Conservation (phyloP, 306 rosid genomes). For the Lablab purpureus region DNA sequence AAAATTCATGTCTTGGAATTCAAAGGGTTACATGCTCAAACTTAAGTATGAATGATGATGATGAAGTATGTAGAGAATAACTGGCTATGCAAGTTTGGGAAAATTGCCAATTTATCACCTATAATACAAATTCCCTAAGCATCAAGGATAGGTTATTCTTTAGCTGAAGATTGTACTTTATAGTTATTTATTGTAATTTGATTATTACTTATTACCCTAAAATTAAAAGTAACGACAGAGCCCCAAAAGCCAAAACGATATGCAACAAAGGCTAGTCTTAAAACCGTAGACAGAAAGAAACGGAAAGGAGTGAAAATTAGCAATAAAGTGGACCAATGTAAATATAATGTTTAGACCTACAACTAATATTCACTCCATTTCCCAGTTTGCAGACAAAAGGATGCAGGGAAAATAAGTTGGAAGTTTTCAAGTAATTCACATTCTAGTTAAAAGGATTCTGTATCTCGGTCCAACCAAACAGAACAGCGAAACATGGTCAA, state of each 20-base stretch:
- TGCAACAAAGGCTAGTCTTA: not conserved
- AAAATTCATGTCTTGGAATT: conserved; percentile 35
- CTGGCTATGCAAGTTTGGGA: conserved; percentile 15
- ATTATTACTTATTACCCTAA: not conserved
- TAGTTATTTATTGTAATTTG: not conserved
- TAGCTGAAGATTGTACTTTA: conserved; percentile 5
- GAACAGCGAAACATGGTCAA: not conserved
- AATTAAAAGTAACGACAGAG: conserved; percentile 19
- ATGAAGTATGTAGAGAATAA: conserved; percentile 9
- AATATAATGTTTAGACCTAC: not conserved
- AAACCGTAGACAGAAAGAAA: not conserved
- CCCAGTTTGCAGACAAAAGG: conserved; percentile 7
- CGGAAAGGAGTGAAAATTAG: conserved; percentile 5
- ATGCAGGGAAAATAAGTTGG: conserved; percentile 2
- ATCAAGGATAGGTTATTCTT: not conserved
- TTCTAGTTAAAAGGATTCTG: not conserved
- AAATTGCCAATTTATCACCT: conserved; percentile 4
- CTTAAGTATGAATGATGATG: conserved; percentile 22
- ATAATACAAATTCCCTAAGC: conserved; percentile 16
- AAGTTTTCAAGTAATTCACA: not conserved
- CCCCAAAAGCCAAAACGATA: conserved; percentile 8
- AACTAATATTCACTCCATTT: not conserved
- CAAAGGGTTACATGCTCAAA: conserved; percentile 35
- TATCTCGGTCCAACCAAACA: not conserved
- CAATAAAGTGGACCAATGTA: conserved; percentile 10